phyloP scores from a whole-genome alignment of 805 yeast genomes.

The Diddensiella transvaalensis region DNA sequence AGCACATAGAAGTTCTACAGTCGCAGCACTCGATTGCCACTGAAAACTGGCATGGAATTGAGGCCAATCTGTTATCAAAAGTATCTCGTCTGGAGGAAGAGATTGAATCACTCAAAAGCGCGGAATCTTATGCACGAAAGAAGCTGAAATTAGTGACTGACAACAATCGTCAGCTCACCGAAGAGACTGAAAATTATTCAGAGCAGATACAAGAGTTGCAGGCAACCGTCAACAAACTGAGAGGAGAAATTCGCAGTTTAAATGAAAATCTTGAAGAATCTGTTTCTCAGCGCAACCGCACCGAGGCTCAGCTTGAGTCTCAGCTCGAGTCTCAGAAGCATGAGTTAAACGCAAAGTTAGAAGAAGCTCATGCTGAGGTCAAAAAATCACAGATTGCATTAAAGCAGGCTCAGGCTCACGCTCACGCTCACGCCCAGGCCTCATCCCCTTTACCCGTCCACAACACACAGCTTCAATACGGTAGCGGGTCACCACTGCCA shows the following conservation, averaged over 20 bases:
- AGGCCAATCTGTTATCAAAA: slow-evolving; percentile 54
- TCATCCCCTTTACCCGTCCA: not conserved
- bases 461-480: not conserved
- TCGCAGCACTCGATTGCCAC: slow-evolving; percentile 71
- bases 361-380: not conserved
- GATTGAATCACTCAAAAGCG: slow-evolving; percentile 16
- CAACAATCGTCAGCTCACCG: slow-evolving; percentile 9
- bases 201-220: slow-evolving; percentile 15
- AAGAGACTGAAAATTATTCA: slow-evolving; percentile 16
- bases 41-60: slow-evolving; percentile 80
- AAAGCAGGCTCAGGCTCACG: not conserved
- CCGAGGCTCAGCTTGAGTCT: not conserved
- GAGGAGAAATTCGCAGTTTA: not conserved
- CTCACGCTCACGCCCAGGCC: no score
- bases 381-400: not conserved
- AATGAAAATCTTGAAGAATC: not conserved
- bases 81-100: slow-evolving; percentile 35
- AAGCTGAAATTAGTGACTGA: slow-evolving; percentile 19
- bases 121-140: slow-evolving; percentile 20
- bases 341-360: not conserved
- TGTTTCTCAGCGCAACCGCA: no score
- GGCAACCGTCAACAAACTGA: slow-evolving; percentile 7
- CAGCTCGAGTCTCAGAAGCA: slow-evolving; percentile 1
- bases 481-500: not conserved
- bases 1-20: slow-evolving; percentile 55